Evolutionary conservation across 1,139 yeast genomes (phyloP), one percentile per base, ranked within the genome.

Genomic region (Zygoascus sp.): DNA sequence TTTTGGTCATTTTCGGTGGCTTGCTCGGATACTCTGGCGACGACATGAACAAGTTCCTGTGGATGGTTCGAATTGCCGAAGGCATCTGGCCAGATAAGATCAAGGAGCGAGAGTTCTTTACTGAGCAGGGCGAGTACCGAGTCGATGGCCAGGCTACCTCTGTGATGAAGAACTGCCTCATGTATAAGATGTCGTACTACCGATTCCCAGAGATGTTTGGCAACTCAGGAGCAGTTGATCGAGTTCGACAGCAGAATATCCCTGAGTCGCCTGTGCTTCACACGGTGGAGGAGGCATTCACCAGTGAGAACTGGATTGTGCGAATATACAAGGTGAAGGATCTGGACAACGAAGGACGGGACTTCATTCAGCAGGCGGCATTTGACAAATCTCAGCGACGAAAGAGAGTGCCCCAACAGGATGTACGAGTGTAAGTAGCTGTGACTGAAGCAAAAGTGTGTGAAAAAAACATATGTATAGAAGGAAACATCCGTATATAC

Each of bases 41-140:
- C 67, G 99, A 94, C 69, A 74, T 94, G 62, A 94, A 94, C 74
- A 94, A 94, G 69, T 94, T 89, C 70, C 70, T 94, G 61, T 94
- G 99, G 99, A 94, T 94, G 99, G 90, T 94, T 40, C 80, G 98
- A 67, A 94, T 94, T 57, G 80, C 97, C n/a, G 96, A 92, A 68
- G 98, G 98, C 51, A 88, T 94, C 53, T 94, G 99, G 99, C 99
- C 99, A 1, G 97, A 92, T 30, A 97, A 92, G 64, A 81, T 94
- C 48, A 78, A 73, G 57, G 98, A 94, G 69, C 74, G 95, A 54
- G 79, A 82, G 56, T 94, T 72, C 70, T 94, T 89, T 74, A 85
- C 94, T 20, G 78, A 81, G 8, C 70, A 77, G 48, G 97, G 97
- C 50, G 97, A 89, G 66, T 94, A 89, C 67, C 80, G 81, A 60